Evolutionary conservation across 768 basidiomycete species (phyloP).

Genomic region (Calocybe indica): DNA sequence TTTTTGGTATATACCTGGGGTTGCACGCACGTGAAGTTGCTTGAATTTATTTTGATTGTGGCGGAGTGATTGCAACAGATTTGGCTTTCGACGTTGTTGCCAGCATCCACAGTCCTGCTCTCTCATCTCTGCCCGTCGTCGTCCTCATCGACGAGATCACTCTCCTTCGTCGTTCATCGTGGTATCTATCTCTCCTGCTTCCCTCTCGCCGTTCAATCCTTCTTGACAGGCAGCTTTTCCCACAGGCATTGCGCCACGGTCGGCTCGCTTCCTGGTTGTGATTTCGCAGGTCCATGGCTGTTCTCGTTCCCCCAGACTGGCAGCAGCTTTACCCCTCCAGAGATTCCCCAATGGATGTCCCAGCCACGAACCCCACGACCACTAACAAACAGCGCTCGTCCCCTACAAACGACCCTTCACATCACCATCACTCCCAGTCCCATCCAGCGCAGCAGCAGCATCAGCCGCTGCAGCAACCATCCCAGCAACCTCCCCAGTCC

Average conservation of each 20-base stretch:
- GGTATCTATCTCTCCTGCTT: conserved; percentile 5
- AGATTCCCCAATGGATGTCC: conserved; percentile 59
- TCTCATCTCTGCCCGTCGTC: conserved; percentile 11
- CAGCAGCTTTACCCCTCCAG: conserved; percentile 43
- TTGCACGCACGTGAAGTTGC: conserved; percentile 15
- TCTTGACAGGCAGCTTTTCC: conserved; percentile 6
- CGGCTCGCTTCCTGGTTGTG: conserved; percentile 10
- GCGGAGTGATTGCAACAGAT: conserved; percentile 31
- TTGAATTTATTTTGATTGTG: conserved; percentile 27
- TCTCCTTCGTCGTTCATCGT: conserved; percentile 8
- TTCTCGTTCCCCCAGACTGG: conserved; percentile 77
- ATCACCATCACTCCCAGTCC: conserved; percentile 14
- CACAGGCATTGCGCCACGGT: conserved; percentile 10
- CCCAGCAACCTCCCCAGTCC: conserved; percentile 25
- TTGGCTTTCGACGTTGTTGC: conserved; percentile 26
- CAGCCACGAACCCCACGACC: conserved; percentile 26
- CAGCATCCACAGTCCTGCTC: conserved; percentile 19
- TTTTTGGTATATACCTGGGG: neutral
- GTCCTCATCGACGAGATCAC: conserved; percentile 7
- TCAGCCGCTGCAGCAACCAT: conserved; percentile 14
- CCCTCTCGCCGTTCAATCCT: neutral
- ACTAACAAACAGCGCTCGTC: conserved; percentile 56
- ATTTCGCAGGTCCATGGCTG: conserved; percentile 56
- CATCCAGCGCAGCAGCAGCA: conserved; percentile 17
- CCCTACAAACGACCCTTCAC: conserved; percentile 42